A percentile compares a stretch with the other conserved stretches of the same genome.
Conservation (phyloP, 2,329 filamentous ascomycete genomes). For the Neonectria magnoliae region DNA sequence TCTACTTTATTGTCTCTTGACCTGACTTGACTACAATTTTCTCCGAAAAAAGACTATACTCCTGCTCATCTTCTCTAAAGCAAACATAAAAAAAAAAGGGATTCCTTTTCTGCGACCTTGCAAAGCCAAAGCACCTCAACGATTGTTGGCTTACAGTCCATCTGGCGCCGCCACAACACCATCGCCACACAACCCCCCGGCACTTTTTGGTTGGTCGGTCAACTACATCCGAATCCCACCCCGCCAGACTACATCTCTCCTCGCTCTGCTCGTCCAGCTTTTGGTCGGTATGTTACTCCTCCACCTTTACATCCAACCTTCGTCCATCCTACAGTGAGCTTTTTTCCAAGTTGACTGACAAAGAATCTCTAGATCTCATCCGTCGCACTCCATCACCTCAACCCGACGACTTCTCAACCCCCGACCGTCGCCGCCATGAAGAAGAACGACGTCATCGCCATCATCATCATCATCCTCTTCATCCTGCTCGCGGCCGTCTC, state of each 20-base stretch:
- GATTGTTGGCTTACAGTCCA: neutral
- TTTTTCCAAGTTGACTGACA: conserved; percentile 11
- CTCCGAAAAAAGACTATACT: too few relatives aligned
- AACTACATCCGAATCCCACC: conserved; percentile 14
- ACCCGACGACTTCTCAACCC: neutral
- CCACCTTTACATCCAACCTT: neutral
- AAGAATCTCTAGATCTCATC: neutral
- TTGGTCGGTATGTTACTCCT: conserved; percentile 10
- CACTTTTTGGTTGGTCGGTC: conserved; percentile 20
- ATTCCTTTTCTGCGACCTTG: neutral
- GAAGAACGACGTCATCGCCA: conserved; percentile 73
- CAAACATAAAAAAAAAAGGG: neutral
- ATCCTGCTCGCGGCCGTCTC: conserved; percentile 68
- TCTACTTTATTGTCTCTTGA: conserved; percentile 17
- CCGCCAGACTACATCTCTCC: conserved; percentile 8
- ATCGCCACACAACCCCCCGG: neutral
- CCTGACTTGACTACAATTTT: neutral
- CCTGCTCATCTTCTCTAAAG: neutral
- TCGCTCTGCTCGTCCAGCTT: conserved; percentile 4
- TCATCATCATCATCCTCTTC: conserved; percentile 75
- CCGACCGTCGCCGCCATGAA: conserved; percentile 59
- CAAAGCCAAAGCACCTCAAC: neutral
- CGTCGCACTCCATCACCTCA: neutral
- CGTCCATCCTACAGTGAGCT: neutral
- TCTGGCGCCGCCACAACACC: neutral